These are phyloP conservation scores for Neonothopanus nambi DNA, from an alignment of 1,284 basidiomycete genomes.

Conservation along the genomic window DNA sequence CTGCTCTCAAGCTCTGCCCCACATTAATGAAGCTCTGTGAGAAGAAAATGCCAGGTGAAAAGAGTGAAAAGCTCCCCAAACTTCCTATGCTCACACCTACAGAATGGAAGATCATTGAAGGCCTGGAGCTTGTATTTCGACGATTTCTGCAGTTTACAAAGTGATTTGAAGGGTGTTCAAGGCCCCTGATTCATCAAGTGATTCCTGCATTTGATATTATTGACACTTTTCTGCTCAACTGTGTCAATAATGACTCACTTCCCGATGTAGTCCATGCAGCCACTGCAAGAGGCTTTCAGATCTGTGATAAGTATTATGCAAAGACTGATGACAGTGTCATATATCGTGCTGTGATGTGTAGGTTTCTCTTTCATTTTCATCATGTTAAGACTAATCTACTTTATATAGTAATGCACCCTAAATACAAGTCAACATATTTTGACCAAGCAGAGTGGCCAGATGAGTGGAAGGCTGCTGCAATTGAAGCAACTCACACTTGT, in stretches of 20 bases:
- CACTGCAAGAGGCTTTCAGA: slow-evolving; percentile 8
- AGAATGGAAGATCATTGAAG: slow-evolving; percentile 10
- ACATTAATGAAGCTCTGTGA: slow-evolving; percentile 6
- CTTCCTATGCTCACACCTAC: background rate
- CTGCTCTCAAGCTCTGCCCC: slow-evolving; percentile 9
- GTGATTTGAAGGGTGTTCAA: no score
- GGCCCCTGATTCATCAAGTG: no score
- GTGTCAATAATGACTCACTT: background rate
- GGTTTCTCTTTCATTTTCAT: background rate
- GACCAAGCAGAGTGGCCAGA: slow-evolving; percentile 11
- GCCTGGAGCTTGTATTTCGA: no score
- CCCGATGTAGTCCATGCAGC: slow-evolving; percentile 7
- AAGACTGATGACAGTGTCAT: slow-evolving; percentile 21
- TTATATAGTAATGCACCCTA: slow-evolving; percentile 16
- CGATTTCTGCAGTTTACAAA: no score
- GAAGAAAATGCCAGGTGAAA: background rate
- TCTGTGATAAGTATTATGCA: slow-evolving; percentile 23
- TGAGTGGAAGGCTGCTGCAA: slow-evolving; percentile 15
- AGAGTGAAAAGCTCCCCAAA: slow-evolving; percentile 1
- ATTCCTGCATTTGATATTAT: slow-evolving; percentile 17
- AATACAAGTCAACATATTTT: slow-evolving; percentile 15
- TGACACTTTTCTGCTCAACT: slow-evolving; percentile 5
- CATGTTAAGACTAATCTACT: background rate
- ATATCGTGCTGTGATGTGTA: slow-evolving; percentile 19
- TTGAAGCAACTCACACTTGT: background rate